Percentiles rank a stretch among this genome's conserved stretches.
Evolutionary conservation across 352 stramenopile genomes (phyloP).

Genomic region (Thraustochytrium striatum): DNA sequence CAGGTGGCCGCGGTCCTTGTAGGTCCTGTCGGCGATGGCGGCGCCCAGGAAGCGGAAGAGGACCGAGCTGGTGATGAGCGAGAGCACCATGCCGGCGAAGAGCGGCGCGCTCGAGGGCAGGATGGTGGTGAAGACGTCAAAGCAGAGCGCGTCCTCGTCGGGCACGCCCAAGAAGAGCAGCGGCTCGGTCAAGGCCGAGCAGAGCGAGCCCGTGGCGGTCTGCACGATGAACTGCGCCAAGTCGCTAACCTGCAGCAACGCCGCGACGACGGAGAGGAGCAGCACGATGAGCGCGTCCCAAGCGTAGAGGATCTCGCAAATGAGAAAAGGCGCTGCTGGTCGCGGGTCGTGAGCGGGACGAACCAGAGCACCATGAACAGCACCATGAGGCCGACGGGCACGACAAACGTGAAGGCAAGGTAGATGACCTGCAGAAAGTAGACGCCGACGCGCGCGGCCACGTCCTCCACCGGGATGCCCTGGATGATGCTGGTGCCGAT

Average conservation of each 20-base stretch:
- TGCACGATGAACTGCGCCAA: slow-evolving; percentile 54
- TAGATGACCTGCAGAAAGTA: slow-evolving; percentile 52
- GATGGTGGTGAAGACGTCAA: slow-evolving; percentile 63
- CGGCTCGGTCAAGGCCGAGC: too few species aligned
- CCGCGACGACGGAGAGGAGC: slow-evolving; percentile 44
- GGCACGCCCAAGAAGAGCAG: slow-evolving; percentile 21
- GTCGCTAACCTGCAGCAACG: slow-evolving; percentile 53
- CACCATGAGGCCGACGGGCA: slow-evolving; percentile 48
- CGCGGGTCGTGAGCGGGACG: slow-evolving; percentile 26
- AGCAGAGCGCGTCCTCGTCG: slow-evolving; percentile 60
- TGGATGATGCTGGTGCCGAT: slow-evolving; percentile 5
- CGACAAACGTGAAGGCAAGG: slow-evolving; percentile 50
- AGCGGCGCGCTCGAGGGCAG: slow-evolving; percentile 49
- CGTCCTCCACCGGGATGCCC: neutral
- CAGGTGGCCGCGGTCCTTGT: neutral
- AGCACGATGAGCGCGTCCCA: slow-evolving; percentile 54
- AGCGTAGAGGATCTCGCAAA: slow-evolving; percentile 50
- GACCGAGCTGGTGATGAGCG: neutral
- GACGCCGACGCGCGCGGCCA: slow-evolving; percentile 21
- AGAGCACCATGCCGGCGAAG: neutral
- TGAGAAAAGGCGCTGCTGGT: slow-evolving; percentile 47
- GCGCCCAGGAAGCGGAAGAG: neutral
- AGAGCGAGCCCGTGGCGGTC: neutral
- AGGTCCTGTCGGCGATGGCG: slow-evolving; percentile 8
- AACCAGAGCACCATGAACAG: slow-evolving; percentile 42